A percentile compares a stretch with the other conserved stretches of the same genome.
Conservation (phyloP, 2,329 filamentous ascomycete species). For the Bertia moriformis region DNA sequence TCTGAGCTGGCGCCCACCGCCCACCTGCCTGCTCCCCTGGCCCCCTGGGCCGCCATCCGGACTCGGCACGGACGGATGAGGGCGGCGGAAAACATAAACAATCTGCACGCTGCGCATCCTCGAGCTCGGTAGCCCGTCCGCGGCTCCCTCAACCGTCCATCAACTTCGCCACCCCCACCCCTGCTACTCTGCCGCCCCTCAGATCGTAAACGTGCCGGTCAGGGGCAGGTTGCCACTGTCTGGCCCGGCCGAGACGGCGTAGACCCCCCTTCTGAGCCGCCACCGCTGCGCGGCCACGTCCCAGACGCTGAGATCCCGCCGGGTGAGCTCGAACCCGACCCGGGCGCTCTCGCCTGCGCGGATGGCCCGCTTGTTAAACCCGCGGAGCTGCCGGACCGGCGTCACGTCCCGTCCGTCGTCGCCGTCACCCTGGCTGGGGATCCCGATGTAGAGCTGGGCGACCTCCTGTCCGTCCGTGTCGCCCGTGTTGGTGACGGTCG, state of each 20-base stretch:
- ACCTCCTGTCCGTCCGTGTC: constrained; percentile 26
- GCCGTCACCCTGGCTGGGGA: constrained; percentile 17
- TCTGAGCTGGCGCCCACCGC: no score
- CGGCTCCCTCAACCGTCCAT: no score
- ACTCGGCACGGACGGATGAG: no score
- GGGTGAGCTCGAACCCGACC: constrained; percentile 36
- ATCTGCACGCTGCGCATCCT: no score
- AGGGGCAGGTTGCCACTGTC: constrained; percentile 30
- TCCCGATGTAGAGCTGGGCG: constrained; percentile 30
- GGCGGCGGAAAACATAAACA: neutral
- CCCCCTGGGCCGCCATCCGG: no score
- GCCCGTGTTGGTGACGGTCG: constrained; percentile 26
- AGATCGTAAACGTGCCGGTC: constrained; percentile 20
- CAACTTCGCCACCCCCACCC: neutral
- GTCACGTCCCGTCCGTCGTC: no score
- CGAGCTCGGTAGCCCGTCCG: no score
- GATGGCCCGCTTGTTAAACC: constrained; percentile 47
- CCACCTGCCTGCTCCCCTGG: no score
- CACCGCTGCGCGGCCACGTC: constrained; percentile 46
- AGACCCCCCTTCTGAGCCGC: constrained; percentile 30
- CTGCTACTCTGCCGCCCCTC: no score
- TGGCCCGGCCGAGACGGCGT: constrained; percentile 27
- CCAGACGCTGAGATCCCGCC: constrained; percentile 55
- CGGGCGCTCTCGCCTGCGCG: constrained; percentile 24
- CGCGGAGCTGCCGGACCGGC: constrained; percentile 45